Evolutionary conservation across 2,329 filamentous ascomycete genomes (phyloP).

Genomic region (Aspergillus sp.): DNA sequence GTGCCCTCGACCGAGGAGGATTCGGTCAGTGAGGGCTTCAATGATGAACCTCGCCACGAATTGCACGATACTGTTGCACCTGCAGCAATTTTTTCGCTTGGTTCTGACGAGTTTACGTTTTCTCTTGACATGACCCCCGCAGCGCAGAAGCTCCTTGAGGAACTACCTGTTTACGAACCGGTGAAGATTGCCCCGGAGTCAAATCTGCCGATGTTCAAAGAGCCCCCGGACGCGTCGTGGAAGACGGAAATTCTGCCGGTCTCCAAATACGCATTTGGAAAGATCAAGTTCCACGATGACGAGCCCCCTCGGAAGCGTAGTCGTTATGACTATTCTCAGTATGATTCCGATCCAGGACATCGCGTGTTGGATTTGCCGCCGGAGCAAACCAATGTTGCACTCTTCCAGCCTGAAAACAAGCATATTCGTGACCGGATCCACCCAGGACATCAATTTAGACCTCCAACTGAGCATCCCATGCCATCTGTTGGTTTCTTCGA

Average conservation of each 20-base stretch:
- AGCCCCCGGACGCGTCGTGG: conserved; percentile 69
- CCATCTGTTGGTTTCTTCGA: conserved; percentile 89
- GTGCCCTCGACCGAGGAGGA: conserved; percentile 64
- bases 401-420: conserved; percentile 89
- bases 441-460: conserved; percentile 86
- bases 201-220: conserved; percentile 57
- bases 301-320: conserved; percentile 72
- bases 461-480: conserved; percentile 89
- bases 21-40: conserved; percentile 47
- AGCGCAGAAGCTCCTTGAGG: conserved; percentile 72
- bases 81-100: conserved; percentile 78
- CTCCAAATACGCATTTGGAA: conserved; percentile 81
- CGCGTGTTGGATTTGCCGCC: conserved; percentile 56
- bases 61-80: conserved; percentile 54
- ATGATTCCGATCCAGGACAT: conserved; percentile 63
- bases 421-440: conserved; percentile 85
- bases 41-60: conserved; percentile 44
- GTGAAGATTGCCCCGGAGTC: conserved; percentile 54
- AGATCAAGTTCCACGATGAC: conserved; percentile 66
- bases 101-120: conserved; percentile 78
- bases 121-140: conserved; percentile 70
- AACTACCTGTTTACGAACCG: conserved; percentile 75
- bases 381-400: conserved; percentile 71
- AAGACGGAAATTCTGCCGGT: conserved; percentile 74
- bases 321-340: conserved; percentile 76